Base-by-base conservation (phyloP, 2,329 filamentous ascomycete species). In the Ascochyta pisi region DNA sequence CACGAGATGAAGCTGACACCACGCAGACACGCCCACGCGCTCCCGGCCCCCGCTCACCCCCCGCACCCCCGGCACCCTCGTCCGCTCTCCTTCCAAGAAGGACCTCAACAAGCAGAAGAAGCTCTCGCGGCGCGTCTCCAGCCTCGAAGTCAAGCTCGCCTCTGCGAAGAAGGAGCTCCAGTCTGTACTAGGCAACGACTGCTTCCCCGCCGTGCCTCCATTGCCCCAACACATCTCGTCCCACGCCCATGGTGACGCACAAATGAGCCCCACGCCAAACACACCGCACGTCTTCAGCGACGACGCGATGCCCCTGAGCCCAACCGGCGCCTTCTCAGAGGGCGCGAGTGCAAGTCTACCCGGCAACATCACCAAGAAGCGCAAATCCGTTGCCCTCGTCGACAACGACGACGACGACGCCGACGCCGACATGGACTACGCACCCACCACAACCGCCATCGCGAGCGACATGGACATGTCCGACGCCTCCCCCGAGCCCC, bases 121-220 rank as follows among this genome's bases (percentile, higher is more conserved):
- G 58, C 73, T 88, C 29, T 76, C 79, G 37, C 86, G 85, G 73
- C 80, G 83, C 48, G 84, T 88, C 27, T 86, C 83, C 61, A 81
- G 87, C 60, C 78, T 88, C 12, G 85, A 88, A 63, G 69, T 76
- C 12, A 86, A 87, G 66, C 78, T 88, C 27, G 76, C 83, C 15
- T 77, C 79, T 33, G 84, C 84, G 8, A 79, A 83, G 31, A 78
- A 78, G 44, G 82, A 88, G 69, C 77, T 88, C 23, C 76, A 78
- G 29, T 74, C 81, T 5, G 76, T 82, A 35, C 72, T 83, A 15
- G 54, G 57, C 22, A 78, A 81, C 34, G 58, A 54, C 24, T 77
- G 82, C 34, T 67, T 74, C 6, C 74, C 75, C 6, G 75, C 78
- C 1, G 61, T 73, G 16, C 78, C 77, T 0, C 66, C 73, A 13